Base-by-base conservation (phyloP, 192 early-diverging fungal genomes). In the Podila epigama region DNA sequence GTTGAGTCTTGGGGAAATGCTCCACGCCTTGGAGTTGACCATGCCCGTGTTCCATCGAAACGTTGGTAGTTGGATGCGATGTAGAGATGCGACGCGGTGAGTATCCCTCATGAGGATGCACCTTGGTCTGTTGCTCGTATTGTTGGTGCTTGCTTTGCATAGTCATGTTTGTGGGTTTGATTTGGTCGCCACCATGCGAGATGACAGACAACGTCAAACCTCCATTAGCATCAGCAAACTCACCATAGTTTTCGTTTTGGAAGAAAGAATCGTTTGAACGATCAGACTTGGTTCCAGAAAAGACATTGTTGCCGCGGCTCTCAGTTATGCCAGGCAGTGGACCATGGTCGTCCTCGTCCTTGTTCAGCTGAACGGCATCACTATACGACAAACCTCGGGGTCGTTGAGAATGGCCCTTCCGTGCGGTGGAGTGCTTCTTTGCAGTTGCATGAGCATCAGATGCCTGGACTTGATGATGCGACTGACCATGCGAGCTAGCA, bases 371-470 rank as follows among this genome's bases (percentile, higher is more conserved):
- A 4, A 48, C 48, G 10, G 51, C 62, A 5, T 22, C 50, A 36
- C 62, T 72, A 28, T 72, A 72, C 10, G 42, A 58, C 33, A 65
- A n/a, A n/a, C n/a, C n/a, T n/a, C n/a, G n/a, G n/a, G n/a, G n/a
- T n/a, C n/a, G n/a, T n/a, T n/a, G n/a, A n/a, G n/a, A n/a, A n/a
- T n/a, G 22, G 10, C 58, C 58, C 1, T 35, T 16, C 3, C 28
- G 4, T 29, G 40, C 18, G 12, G 8, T 15, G 0, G 33, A 22
- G 16, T 42, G 32, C 28, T 56, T 32, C 5, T n/a, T 33, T 10
- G 2, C 18, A 2, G 13, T 34, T 6, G 32, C 9, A n/a, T n/a
- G n/a, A 3, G 20, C 10, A 13, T 29, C 9, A 7, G 18, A 16
- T 28, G 2, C 20, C n/a, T 50, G 39, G 53, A 22, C 58, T 59